Percentiles rank a stretch among this genome's conserved stretches.
These are phyloP conservation scores for Cystobasidium tubakii DNA, from an alignment of 768 basidiomycete species.

Conservation along the genomic window DNA sequence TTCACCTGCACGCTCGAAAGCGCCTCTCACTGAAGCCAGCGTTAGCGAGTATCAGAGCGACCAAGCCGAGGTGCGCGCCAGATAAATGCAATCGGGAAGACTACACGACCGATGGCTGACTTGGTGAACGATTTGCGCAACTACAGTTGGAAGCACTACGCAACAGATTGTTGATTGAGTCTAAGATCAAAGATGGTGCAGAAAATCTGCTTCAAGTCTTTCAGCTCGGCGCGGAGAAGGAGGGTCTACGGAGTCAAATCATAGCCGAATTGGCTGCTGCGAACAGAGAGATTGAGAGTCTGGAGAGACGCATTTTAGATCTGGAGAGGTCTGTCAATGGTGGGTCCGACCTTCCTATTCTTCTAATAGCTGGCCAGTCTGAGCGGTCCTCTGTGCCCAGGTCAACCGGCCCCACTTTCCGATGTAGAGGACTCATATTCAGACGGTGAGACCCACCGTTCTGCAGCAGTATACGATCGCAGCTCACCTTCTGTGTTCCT, in stretches of 20 bases:
- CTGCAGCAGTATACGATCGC: background rate
- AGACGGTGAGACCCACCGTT: conserved; percentile 8
- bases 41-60: conserved; percentile 21
- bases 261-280: conserved; percentile 72
- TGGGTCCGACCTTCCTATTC: conserved; percentile 47
- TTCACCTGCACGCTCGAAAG: conserved; percentile 7
- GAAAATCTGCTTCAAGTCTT: conserved; percentile 65
- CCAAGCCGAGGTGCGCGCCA: conserved; percentile 18
- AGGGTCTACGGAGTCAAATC: conserved; percentile 61
- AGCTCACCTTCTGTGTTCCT: background rate
- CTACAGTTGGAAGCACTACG: conserved; percentile 63
- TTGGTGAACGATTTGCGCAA: background rate
- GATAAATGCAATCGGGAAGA: background rate
- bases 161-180: conserved; percentile 66
- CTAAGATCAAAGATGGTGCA: conserved; percentile 81
- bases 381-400: conserved; percentile 47
- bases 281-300: conserved; percentile 63
- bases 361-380: background rate
- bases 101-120: background rate
- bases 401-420: conserved; percentile 40
- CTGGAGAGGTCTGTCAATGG: conserved; percentile 48
- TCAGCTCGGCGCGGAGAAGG: conserved; percentile 37
- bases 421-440: conserved; percentile 20
- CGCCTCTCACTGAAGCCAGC: conserved; percentile 1
- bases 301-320: conserved; percentile 59